Conservation (phyloP, 1,139 yeast genomes). For the Pneumocystis wakefieldiae region DNA sequence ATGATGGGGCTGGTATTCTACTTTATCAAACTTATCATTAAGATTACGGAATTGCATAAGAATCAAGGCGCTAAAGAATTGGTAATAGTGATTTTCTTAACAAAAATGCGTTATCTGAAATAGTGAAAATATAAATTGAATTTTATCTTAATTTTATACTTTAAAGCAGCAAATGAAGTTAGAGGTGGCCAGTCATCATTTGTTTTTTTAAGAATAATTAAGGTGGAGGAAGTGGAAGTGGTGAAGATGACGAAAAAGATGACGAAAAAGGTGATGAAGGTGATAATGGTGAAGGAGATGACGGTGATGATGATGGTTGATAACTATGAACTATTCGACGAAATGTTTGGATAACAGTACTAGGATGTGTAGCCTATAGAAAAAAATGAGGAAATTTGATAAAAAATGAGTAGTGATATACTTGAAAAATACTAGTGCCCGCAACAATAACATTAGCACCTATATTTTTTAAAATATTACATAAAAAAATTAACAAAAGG, state of each 20-base stretch:
- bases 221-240: not conserved
- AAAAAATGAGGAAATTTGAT: not conserved
- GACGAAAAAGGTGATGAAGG: not conserved
- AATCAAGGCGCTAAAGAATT: not conserved
- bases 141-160: not conserved
- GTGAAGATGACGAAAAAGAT: not conserved
- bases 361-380: not conserved
- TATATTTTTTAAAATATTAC: not conserved
- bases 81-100: too few relatives aligned
- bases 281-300: not conserved
- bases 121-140: not conserved
- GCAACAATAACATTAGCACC: slow-evolving; percentile 91
- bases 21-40: too few relatives aligned
- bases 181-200: not conserved
- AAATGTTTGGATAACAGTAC: slow-evolving; percentile 1
- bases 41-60: too few relatives aligned
- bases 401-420: not conserved
- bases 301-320: not conserved
- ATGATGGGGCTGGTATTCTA: too few relatives aligned
- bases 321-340: not conserved
- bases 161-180: not conserved
- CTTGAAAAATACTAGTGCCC: slow-evolving; percentile 58
- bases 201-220: not conserved
- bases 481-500: not conserved
- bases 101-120: too few relatives aligned